Evolutionary conservation across 164 flowering plant species (phyloP), one percentile per base, ranked within the genome.

Genomic region (Cinnamomum micranthum): DNA sequence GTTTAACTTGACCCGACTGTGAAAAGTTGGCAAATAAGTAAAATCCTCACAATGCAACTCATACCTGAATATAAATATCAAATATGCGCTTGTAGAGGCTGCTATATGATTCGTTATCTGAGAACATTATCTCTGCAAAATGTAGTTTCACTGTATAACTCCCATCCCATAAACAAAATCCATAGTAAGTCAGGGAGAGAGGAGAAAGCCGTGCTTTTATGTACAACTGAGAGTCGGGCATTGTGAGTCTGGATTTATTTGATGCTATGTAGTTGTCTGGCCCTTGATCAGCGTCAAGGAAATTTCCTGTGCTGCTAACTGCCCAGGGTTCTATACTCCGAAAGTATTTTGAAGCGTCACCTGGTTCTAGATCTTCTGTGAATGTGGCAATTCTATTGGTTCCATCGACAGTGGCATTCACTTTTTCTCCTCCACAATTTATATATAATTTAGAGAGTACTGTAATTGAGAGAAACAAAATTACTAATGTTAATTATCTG

Each of bases 361-460:
- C 91, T 35, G 28, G 73, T 22, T 82, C 80, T 41, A 50, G 71
- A 81, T 91, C 97, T 59, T 85, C 96, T 78, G 82, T 84, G 75
- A 83, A 93, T 28, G 41, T 73, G 1, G 68, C 72, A 27, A 20
- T 68, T 66, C 81, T 84, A 41, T 78, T 72, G 59, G 79, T 15
- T 75, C 58, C 68, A 20, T 51, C 24, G n/a, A 28, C 22, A 5
- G 47, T 52, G 58, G 82, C 87, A n/a, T 12, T 17, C 3, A 64
- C 65, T 62, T 86, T 85, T 24, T 68, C 24, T 78, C 98, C 98
- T 65, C 98, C 98, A 81, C 90, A 88, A 77, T 94, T 94, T 63
- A 94, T 85, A 81, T 85, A 76, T 33, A 88, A 76, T 24, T 86
- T 88, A 70, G 77, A 84, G 28, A 68, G 74, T 71, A 86, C 98